These are phyloP conservation scores for Penicillium fimorum DNA, from an alignment of 495 filamentous ascomycete genomes.

Conservation along the genomic window DNA sequence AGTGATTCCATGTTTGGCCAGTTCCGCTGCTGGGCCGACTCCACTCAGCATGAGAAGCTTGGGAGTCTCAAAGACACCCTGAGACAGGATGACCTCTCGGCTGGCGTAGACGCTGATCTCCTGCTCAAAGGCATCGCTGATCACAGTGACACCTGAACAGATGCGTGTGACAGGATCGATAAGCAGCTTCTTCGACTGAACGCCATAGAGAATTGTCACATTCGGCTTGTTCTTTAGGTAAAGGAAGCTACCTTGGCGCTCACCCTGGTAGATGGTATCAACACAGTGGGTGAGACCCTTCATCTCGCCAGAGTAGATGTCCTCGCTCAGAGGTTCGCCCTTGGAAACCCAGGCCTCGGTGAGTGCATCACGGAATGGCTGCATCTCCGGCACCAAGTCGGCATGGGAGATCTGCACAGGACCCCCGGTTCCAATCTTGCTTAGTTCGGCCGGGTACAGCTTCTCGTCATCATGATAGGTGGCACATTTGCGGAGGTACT, in stretches of 20 bases:
- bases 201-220: slow-evolving; percentile 48
- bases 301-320: slow-evolving; percentile 58
- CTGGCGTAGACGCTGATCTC: slow-evolving; percentile 36
- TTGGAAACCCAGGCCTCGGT: slow-evolving; percentile 56
- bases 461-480: slow-evolving; percentile 56
- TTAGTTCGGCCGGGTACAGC: slow-evolving; percentile 36
- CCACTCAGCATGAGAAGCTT: slow-evolving; percentile 51
- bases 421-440: slow-evolving; percentile 48
- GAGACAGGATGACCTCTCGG: slow-evolving; percentile 46
- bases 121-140: slow-evolving; percentile 31
- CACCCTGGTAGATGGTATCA: slow-evolving; percentile 57
- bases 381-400: slow-evolving; percentile 52
- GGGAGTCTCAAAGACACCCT: slow-evolving; percentile 46
- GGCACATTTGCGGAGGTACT: slow-evolving; percentile 55
- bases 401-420: slow-evolving; percentile 57
- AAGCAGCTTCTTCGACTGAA: slow-evolving; percentile 53
- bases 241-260: slow-evolving; percentile 51
- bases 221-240: slow-evolving; percentile 57
- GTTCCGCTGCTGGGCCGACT: slow-evolving; percentile 42
- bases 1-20: slow-evolving; percentile 49
- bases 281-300: slow-evolving; percentile 54
- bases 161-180: slow-evolving; percentile 44
- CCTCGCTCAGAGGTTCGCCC: slow-evolving; percentile 49
- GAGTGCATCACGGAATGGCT: slow-evolving; percentile 55
- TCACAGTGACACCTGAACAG: slow-evolving; percentile 47